Evolutionary conservation across 1,284 basidiomycete genomes (phyloP), one percentile per base, ranked within the genome.

Genomic region (Fomitopsis palustris): DNA sequence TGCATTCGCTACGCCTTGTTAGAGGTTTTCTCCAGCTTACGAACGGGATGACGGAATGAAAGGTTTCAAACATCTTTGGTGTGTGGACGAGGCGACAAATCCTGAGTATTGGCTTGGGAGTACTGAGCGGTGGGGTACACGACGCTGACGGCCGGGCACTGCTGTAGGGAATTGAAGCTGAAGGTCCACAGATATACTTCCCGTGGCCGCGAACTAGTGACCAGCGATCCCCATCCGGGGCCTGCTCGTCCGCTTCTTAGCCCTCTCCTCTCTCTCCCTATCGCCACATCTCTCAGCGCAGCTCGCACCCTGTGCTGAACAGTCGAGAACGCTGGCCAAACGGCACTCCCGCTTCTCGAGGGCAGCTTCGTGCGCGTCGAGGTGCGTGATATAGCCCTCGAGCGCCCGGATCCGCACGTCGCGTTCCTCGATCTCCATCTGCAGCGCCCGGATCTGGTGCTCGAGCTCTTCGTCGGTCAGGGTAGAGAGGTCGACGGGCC

Each of bases 1-100:
- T 43, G 41, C 41, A 14, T 37, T 52, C 29, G 49, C 27, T 37
- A 33, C 49, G 49, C 31, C 10, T 37, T 14, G 35, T 35, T 29
- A 35, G 35, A 31, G 35, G 35, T n/a, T 14, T 35, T 29, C 4
- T 21, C n/a, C n/a, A 51, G 17, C 25, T 52, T 52, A 52, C 49
- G 49, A 52, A 52, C 49, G 49, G 21, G 12, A 52, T 35, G 49
- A 52, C 49, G 49, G 49, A 52, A 52, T 52, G 49, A 52, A 52
- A 52, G 49, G 49, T 52, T 52, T 23, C 1, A 4, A 33, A 33
- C 6, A 14, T 31, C 7, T 35, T 51, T 7, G 45, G 2, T 47
- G 14, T 27, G 19, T 8, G 7, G 45, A 14, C 10, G 45, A 16
- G 3, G 14, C 16, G 16, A 10, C 12, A 14, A 47, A 17, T 47